A percentile compares a stretch with the other conserved stretches of the same genome.
Evolutionary conservation across 129 eudicot genomes (phyloP).

Genomic region (Glebionis coronaria): DNA sequence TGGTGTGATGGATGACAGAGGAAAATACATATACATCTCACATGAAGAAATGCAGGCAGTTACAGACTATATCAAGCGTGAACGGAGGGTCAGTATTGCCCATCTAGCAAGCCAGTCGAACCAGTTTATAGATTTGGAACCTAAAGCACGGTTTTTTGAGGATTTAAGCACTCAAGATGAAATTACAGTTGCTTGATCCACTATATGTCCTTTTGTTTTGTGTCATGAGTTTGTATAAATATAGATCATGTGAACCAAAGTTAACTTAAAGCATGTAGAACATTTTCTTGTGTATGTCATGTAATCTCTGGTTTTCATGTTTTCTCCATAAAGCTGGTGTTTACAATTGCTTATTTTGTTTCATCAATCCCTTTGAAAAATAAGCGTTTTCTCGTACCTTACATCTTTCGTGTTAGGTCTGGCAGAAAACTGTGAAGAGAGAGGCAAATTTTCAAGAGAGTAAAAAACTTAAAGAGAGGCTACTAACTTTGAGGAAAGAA

Average conservation of each 20-base stretch:
- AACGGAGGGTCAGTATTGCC: slow-evolving; percentile 90
- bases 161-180: slow-evolving; percentile 64
- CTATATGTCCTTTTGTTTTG: slow-evolving; percentile 9
- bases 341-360: no score
- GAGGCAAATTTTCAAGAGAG: no score
- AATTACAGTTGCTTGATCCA: slow-evolving; percentile 55
- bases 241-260: background rate
- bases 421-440: no score
- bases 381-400: no score
- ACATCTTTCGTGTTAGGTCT: no score
- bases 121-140: slow-evolving; percentile 95
- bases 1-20: no score
- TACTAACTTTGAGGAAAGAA: no score
- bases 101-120: slow-evolving; percentile 95
- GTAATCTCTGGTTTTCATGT: slow-evolving; percentile 8
- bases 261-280: slow-evolving; percentile 10
- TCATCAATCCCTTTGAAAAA: no score
- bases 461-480: no score
- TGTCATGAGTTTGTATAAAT: background rate
- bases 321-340: no score
- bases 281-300: slow-evolving; percentile 17
- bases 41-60: slow-evolving; percentile 99
- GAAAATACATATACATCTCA: no score
- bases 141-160: slow-evolving; percentile 52
- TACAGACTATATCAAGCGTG: slow-evolving; percentile 87